Percentiles rank a stretch among this genome's conserved stretches.
Conservation (phyloP, 2,329 filamentous ascomycete genomes). For the Talaromyces sp. region DNA sequence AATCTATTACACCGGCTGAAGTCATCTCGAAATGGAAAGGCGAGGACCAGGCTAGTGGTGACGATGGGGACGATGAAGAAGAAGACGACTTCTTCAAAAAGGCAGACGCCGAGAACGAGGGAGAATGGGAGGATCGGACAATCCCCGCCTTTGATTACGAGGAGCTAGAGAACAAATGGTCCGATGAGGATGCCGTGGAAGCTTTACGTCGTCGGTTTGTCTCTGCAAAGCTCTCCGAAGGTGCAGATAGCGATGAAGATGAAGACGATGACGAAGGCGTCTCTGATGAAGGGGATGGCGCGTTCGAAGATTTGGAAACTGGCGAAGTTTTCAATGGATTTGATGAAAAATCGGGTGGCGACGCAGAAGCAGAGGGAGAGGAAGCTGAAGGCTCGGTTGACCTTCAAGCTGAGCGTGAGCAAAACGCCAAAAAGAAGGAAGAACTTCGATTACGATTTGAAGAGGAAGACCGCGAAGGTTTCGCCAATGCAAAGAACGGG, state of each 20-base stretch:
- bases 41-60: constrained; percentile 56
- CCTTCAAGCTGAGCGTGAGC: constrained; percentile 82
- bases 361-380: constrained; percentile 20
- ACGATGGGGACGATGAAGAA: constrained; percentile 54
- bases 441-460: constrained; percentile 92
- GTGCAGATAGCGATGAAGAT: constrained; percentile 50
- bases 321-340: constrained; percentile 54
- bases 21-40: constrained; percentile 77
- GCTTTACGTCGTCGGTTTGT: constrained; percentile 70
- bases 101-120: constrained; percentile 44
- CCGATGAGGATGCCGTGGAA: constrained; percentile 69
- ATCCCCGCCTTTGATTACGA: constrained; percentile 77
- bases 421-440: constrained; percentile 87
- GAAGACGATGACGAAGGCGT: constrained; percentile 53
- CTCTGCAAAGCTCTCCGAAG: constrained; percentile 56
- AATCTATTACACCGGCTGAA: constrained; percentile 66
- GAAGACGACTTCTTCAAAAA: constrained; percentile 62
- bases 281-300: constrained; percentile 64
- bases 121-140: constrained; percentile 63
- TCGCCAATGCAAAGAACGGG: constrained; percentile 76
- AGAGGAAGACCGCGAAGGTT: constrained; percentile 95
- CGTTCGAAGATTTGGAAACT: constrained; percentile 79
- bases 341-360: constrained; percentile 40
- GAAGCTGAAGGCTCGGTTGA: constrained; percentile 32
- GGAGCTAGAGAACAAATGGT: constrained; percentile 79